A percentile compares a stretch with the other conserved stretches of the same genome.
Evolutionary conservation across 176 grass and related monocot genomes (phyloP).

Genomic region (Raddia distichophylla): DNA sequence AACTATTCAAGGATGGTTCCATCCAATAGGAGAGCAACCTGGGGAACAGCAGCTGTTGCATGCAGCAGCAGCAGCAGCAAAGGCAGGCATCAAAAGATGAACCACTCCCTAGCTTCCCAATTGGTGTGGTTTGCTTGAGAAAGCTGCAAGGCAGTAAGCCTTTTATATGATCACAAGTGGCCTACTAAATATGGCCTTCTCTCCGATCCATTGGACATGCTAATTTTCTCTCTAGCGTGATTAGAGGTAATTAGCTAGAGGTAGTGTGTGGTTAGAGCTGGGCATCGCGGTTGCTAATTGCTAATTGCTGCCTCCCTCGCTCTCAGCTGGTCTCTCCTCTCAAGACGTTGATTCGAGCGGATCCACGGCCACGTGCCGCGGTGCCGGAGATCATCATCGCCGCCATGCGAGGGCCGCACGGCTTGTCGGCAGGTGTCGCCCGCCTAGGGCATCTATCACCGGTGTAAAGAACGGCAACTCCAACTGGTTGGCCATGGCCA

Average conservation of each 20-base stretch:
- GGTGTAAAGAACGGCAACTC: conserved; percentile 19
- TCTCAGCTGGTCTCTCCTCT: neutral
- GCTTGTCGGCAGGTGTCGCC: conserved; percentile 73
- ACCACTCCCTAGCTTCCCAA: neutral
- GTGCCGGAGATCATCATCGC: conserved; percentile 56
- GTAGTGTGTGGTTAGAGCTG: neutral
- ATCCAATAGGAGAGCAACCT: conserved; percentile 49
- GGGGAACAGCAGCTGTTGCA: conserved; percentile 28
- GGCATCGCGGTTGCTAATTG: neutral
- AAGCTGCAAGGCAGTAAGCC: conserved; percentile 40
- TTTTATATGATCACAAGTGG: conserved; percentile 30
- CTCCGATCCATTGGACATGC: neutral
- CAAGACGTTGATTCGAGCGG: conserved; percentile 48
- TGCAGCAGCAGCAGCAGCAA: conserved; percentile 18
- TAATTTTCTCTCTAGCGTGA: neutral
- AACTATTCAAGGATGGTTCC: conserved; percentile 46
- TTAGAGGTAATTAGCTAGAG: neutral
- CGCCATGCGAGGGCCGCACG: conserved; percentile 61
- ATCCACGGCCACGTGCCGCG: conserved; percentile 65
- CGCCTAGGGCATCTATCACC: conserved; percentile 46
- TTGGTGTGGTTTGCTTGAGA: conserved; percentile 36
- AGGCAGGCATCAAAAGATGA: conserved; percentile 60
- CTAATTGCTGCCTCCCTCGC: no score
- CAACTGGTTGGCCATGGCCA: conserved; percentile 27
- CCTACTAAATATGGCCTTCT: neutral